Percentiles rank a stretch among this genome's conserved stretches.
Evolutionary conservation across 2,329 filamentous ascomycete species (phyloP).

Genomic region (Pochonia chlamydosporia): DNA sequence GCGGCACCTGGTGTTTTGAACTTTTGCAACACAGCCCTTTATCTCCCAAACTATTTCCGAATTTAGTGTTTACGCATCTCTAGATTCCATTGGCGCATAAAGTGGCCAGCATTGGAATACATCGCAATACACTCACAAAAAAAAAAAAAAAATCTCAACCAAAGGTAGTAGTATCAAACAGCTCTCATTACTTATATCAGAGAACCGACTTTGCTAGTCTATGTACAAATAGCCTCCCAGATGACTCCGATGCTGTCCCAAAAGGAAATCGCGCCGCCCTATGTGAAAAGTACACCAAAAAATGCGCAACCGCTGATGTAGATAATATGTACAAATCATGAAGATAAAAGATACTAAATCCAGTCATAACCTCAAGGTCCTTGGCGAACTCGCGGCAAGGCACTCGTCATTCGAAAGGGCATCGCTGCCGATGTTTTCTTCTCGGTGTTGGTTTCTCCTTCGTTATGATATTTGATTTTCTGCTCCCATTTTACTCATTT

Average conservation of each 20-base stretch:
- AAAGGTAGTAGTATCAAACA: not conserved
- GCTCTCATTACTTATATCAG: not conserved
- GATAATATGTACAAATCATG: conserved; percentile 4
- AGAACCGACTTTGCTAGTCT: not conserved
- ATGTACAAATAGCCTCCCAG: not conserved
- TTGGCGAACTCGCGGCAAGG: not conserved
- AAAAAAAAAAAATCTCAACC: too few relatives aligned
- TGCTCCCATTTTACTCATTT: not conserved
- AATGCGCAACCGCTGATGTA: conserved; percentile 7
- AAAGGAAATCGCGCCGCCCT: not conserved
- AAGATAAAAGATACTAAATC: not conserved
- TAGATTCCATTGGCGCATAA: too few relatives aligned
- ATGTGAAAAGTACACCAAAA: not conserved
- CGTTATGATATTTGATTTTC: not conserved
- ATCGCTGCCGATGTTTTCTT: conserved; percentile 5
- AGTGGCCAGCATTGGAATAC: too few relatives aligned
- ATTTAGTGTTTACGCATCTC: too few relatives aligned
- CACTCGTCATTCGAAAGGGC: not conserved
- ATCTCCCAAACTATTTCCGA: too few relatives aligned
- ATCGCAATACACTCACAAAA: too few relatives aligned
- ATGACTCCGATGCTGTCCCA: conserved; percentile 10
- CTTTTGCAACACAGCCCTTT: too few relatives aligned
- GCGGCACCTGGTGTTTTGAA: too few relatives aligned
- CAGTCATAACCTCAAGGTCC: not conserved
- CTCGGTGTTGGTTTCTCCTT: not conserved